Evolutionary conservation across 176 grass and related monocot species (phyloP).

Genomic region (Typha latifolia): DNA sequence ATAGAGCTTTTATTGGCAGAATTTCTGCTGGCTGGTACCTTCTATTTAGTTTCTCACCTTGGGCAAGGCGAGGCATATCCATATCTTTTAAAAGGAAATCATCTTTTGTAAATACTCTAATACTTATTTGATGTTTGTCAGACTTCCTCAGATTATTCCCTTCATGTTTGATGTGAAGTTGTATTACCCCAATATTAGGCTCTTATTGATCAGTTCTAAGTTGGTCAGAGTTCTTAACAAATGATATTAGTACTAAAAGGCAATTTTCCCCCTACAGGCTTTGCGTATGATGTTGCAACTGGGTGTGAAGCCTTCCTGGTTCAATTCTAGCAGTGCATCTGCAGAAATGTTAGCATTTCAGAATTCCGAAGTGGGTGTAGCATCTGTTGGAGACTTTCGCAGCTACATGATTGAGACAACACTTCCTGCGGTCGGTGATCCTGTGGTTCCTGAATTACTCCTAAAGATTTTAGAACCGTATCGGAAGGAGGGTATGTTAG

Average conservation of each 20-base stretch:
- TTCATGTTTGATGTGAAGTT: constrained; percentile 16
- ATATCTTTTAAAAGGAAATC: background rate
- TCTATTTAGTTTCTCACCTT: background rate
- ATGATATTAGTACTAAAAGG: background rate
- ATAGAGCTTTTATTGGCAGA: too few relatives aligned
- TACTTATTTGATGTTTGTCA: background rate
- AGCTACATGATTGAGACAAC: constrained; percentile 86
- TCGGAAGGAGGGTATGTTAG: constrained; percentile 63
- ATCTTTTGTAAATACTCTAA: background rate
- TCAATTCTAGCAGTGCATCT: constrained; percentile 33
- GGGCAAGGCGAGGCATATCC: background rate
- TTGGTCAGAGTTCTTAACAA: background rate
- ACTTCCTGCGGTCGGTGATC: constrained; percentile 75
- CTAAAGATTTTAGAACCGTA: constrained; percentile 95
- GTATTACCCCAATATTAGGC: background rate
- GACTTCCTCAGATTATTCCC: background rate
- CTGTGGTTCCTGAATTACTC: constrained; percentile 86
- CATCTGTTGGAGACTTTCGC: constrained; percentile 60
- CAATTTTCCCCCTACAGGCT: constrained; percentile 37
- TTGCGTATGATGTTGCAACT: constrained; percentile 84
- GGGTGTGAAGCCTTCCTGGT: constrained; percentile 92
- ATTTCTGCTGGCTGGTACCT: background rate
- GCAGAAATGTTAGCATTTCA: constrained; percentile 23
- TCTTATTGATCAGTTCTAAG: background rate
- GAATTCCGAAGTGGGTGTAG: constrained; percentile 31